Conservation (phyloP, 139 green algal species). For the Micromonas commoda region DNA sequence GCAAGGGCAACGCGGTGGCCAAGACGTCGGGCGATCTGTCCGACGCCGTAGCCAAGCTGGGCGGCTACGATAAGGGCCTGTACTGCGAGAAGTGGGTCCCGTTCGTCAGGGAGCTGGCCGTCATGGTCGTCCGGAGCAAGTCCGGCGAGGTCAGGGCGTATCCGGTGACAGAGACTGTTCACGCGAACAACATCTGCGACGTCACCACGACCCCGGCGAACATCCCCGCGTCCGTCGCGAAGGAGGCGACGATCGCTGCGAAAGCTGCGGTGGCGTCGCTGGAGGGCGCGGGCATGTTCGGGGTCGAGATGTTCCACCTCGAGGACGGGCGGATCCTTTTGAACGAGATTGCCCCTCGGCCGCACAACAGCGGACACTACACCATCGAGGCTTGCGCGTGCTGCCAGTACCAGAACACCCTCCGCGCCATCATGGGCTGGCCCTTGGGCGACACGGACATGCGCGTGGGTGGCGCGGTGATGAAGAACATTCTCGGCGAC, state of each 20-base stretch:
- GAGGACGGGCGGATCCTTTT: constrained; percentile 70
- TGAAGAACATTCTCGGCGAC: constrained; percentile 75
- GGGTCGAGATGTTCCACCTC: constrained; percentile 92
- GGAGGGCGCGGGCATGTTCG: constrained; percentile 90
- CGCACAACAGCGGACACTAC: constrained; percentile 98
- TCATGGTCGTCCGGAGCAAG: constrained; percentile 63
- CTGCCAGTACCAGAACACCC: constrained; percentile 89
- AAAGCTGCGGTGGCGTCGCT: constrained; percentile 35
- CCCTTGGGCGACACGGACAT: constrained; percentile 78
- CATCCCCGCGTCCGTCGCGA: constrained; percentile 53
- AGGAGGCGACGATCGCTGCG: constrained; percentile 58
- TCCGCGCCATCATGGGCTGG: constrained; percentile 90
- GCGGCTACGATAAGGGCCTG: constrained; percentile 54
- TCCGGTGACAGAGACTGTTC: constrained; percentile 89
- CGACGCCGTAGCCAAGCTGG: constrained; percentile 48
- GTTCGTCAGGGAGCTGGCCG: constrained; percentile 66
- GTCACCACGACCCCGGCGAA: constrained; percentile 81
- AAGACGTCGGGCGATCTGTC: constrained; percentile 45
- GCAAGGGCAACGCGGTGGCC: constrained; percentile 83
- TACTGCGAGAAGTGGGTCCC: constrained; percentile 92
- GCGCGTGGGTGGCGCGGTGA: constrained; percentile 43
- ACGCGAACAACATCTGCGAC: constrained; percentile 84
- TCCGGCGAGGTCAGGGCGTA: constrained; percentile 55
- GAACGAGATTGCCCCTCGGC: constrained; percentile 92
- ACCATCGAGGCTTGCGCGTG: constrained; percentile 88